phyloP scores from a whole-genome alignment of 2,329 filamentous ascomycete species.

The Calonectria pseudoturangicola region DNA sequence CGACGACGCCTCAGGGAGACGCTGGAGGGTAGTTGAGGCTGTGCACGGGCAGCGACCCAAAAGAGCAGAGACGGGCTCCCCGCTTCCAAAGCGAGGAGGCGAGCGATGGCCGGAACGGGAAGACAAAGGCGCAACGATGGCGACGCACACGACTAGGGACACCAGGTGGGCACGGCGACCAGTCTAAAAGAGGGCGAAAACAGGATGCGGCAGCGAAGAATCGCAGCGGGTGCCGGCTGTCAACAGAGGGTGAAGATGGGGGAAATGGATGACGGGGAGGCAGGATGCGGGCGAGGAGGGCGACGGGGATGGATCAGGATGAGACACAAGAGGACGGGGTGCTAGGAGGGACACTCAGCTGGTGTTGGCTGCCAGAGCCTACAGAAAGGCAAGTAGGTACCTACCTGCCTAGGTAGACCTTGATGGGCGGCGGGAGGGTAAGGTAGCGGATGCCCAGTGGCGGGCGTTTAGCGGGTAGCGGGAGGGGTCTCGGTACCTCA shows the following conservation, averaged over 20 bases:
- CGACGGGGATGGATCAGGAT: slow-evolving; percentile 27
- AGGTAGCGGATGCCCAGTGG: slow-evolving; percentile 23
- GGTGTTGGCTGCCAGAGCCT: slow-evolving; percentile 18
- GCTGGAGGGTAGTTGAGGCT: slow-evolving; percentile 55
- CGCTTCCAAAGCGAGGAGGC: slow-evolving; percentile 54
- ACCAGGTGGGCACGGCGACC: slow-evolving; percentile 27
- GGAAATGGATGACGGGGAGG: slow-evolving; percentile 34
- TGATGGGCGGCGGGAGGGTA: slow-evolving; percentile 10
- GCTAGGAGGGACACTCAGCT: slow-evolving; percentile 22
- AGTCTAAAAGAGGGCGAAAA: slow-evolving; percentile 7
- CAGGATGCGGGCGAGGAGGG: slow-evolving; percentile 32
- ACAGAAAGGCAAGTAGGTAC: slow-evolving; percentile 5
- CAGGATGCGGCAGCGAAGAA: slow-evolving; percentile 28
- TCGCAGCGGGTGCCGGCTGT: slow-evolving; percentile 12
- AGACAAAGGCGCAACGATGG: slow-evolving; percentile 40
- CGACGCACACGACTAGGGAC: slow-evolving; percentile 38
- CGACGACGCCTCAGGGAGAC: slow-evolving; percentile 48
- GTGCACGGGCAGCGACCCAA: slow-evolving; percentile 56
- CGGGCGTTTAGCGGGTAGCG: slow-evolving; percentile 34
- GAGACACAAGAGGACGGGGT: slow-evolving; percentile 31
- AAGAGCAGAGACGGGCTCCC: slow-evolving; percentile 55
- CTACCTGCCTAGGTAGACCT: slow-evolving; percentile 13
- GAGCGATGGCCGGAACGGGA: slow-evolving; percentile 54
- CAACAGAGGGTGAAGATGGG: slow-evolving; percentile 29
- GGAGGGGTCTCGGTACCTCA: slow-evolving; percentile 22